phyloP scores from a whole-genome alignment of 176 grass and related monocot genomes.

The Microstegium vimineum region DNA sequence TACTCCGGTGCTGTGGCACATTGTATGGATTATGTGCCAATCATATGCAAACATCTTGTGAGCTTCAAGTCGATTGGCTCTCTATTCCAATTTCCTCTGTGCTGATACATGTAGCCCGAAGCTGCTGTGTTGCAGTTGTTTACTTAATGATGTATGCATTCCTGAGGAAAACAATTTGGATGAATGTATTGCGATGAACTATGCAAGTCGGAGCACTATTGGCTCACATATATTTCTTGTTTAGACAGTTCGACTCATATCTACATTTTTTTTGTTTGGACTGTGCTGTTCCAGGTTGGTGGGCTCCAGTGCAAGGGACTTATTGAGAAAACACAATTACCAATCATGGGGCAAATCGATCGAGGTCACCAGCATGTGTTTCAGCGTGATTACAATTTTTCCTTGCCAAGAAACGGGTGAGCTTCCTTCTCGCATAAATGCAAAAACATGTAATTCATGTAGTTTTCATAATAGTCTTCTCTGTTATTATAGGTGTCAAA shows the following conservation, averaged over 20 bases:
- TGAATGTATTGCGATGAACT: conserved; percentile 1
- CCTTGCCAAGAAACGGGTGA: conserved; percentile 71
- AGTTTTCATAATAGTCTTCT: neutral
- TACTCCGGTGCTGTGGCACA: neutral
- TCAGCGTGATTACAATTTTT: conserved; percentile 51
- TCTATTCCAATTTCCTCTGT: conserved; percentile 9
- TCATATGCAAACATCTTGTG: conserved; percentile 3
- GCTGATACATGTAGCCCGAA: neutral
- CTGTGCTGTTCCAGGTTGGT: conserved; percentile 34
- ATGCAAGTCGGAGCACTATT: neutral
- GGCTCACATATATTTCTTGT: conserved; percentile 3
- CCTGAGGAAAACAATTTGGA: neutral
- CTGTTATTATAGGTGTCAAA: neutral
- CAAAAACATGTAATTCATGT: neutral
- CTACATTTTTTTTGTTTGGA: neutral
- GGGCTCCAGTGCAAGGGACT: conserved; percentile 31
- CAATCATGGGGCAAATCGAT: conserved; percentile 32
- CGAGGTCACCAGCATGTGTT: conserved; percentile 26
- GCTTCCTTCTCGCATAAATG: neutral
- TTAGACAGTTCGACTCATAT: neutral
- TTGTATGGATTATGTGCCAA: neutral
- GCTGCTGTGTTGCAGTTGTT: neutral
- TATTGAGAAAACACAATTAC: conserved; percentile 18
- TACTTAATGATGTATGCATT: conserved; percentile 3
- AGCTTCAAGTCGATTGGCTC: neutral